Percentiles rank a stretch among this genome's conserved stretches.
These are phyloP conservation scores for Naganishia vaughanmartiniae DNA, from an alignment of 768 basidiomycete genomes.

Conservation along the genomic window DNA sequence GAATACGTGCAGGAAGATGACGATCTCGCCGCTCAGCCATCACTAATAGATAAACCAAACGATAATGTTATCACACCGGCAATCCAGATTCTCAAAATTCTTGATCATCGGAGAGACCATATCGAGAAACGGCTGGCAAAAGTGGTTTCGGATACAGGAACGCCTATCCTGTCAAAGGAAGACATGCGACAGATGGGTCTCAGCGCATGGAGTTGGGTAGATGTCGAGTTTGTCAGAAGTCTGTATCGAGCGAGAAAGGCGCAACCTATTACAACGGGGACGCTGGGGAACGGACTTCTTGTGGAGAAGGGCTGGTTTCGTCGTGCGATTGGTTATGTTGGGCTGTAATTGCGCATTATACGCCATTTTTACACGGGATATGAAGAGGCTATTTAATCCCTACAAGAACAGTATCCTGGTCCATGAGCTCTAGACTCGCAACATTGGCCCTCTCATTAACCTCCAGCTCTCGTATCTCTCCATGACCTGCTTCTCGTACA, in stretches of 20 bases:
- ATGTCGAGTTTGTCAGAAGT: slow-evolving; percentile 27
- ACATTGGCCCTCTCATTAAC: slow-evolving; percentile 19
- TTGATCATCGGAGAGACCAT: slow-evolving; percentile 7
- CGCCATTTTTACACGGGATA: not conserved
- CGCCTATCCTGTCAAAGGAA: slow-evolving; percentile 21
- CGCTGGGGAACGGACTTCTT: not conserved
- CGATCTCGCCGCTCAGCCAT: not conserved
- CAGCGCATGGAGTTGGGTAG: slow-evolving; percentile 29
- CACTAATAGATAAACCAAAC: not conserved
- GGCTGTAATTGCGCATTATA: not conserved
- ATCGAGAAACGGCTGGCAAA: slow-evolving; percentile 7
- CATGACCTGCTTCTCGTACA: not conserved
- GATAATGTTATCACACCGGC: not conserved
- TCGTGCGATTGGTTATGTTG: slow-evolving; percentile 9
- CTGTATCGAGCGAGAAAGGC: not conserved
- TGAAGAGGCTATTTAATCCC: not conserved
- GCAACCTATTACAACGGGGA: slow-evolving; percentile 4
- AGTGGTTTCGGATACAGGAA: slow-evolving; percentile 10
- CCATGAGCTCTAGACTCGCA: not conserved
- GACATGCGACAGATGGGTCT: slow-evolving; percentile 26
- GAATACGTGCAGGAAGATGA: not conserved
- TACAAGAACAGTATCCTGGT: not conserved
- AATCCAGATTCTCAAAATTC: slow-evolving; percentile 9
- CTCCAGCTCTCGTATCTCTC: slow-evolving; percentile 8
- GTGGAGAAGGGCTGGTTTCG: slow-evolving; percentile 25